These are phyloP conservation scores for Kluyveromyces lactis DNA, from an alignment of 805 yeast species.

Conservation along the genomic window DNA sequence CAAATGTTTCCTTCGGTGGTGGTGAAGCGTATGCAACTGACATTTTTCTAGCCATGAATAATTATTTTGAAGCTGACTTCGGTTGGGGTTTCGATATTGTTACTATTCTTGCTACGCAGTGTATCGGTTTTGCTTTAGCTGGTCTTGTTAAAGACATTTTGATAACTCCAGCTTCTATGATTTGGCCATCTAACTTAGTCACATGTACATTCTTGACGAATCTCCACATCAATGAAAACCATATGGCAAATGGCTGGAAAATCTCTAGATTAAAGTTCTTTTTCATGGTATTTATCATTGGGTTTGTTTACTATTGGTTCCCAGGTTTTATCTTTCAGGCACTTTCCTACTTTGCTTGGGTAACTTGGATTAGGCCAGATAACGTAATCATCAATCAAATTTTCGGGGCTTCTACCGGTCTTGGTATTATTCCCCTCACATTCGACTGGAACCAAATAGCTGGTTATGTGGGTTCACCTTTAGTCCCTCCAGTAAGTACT, in stretches of 20 bases:
- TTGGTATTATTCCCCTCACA: slow-evolving; percentile 57
- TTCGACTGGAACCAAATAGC: slow-evolving; percentile 54
- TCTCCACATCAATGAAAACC: slow-evolving; percentile 15
- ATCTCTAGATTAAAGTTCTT: slow-evolving; percentile 46
- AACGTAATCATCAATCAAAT: slow-evolving; percentile 54
- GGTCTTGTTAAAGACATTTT: slow-evolving; percentile 53
- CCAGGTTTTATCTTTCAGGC: slow-evolving; percentile 55
- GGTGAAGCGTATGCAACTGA: slow-evolving; percentile 52
- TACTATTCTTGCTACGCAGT: slow-evolving; percentile 47
- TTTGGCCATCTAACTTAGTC: slow-evolving; percentile 66
- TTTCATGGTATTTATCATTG: slow-evolving; percentile 30
- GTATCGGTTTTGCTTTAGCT: slow-evolving; percentile 60
- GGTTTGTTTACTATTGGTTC: slow-evolving; percentile 49
- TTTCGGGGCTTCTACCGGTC: slow-evolving; percentile 54
- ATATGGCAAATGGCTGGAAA: slow-evolving; percentile 18
- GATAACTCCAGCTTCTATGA: slow-evolving; percentile 55
- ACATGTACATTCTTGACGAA: slow-evolving; percentile 29
- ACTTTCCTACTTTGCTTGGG: slow-evolving; percentile 43
- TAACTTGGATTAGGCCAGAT: slow-evolving; percentile 44
- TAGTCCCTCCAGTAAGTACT: slow-evolving; percentile 51
- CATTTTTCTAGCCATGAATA: slow-evolving; percentile 43
- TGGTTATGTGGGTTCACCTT: slow-evolving; percentile 50
- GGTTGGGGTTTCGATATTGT: slow-evolving; percentile 50
- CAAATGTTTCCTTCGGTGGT: slow-evolving; percentile 31
- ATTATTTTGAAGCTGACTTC: slow-evolving; percentile 37